Percentiles rank a stretch among this genome's conserved stretches.
Evolutionary conservation across 148 eudicot species (phyloP).

Genomic region (Silene conica): DNA sequence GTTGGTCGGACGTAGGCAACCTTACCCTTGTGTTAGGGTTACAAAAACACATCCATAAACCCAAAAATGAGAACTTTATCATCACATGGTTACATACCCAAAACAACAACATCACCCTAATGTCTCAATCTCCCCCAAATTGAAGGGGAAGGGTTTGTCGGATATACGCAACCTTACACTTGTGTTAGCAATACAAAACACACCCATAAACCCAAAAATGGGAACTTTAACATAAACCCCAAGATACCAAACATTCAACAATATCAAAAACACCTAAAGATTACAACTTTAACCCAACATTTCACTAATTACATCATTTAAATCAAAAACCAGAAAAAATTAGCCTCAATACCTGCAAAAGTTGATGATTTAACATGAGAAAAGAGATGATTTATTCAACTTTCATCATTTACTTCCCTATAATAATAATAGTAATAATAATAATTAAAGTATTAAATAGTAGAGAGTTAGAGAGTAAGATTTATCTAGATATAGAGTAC

Average conservation of each 20-base stretch:
- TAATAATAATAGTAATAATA: no score
- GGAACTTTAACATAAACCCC: background rate
- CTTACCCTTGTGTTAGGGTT: no score
- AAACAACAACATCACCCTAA: no score
- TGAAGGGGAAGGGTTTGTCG: no score
- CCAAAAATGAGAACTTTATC: background rate
- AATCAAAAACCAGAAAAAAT: background rate
- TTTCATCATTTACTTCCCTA: background rate
- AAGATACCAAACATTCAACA: background rate
- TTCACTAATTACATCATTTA: background rate
- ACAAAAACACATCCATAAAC: background rate
- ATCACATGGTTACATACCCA: no score
- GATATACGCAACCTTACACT: background rate
- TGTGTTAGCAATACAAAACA: background rate
- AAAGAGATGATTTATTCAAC: slow-evolving; percentile 9
- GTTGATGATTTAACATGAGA: background rate
- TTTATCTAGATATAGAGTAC: no score
- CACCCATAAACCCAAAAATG: background rate
- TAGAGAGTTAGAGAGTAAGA: background rate
- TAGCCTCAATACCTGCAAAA: slow-evolving; percentile 16
- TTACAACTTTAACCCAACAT: background rate
- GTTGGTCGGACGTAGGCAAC: no score
- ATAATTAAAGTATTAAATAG: background rate
- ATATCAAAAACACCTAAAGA: background rate
- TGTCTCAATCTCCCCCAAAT: background rate